These are phyloP conservation scores for Geoglossum glabrum DNA, from an alignment of 495 filamentous ascomycete genomes.

Conservation along the genomic window DNA sequence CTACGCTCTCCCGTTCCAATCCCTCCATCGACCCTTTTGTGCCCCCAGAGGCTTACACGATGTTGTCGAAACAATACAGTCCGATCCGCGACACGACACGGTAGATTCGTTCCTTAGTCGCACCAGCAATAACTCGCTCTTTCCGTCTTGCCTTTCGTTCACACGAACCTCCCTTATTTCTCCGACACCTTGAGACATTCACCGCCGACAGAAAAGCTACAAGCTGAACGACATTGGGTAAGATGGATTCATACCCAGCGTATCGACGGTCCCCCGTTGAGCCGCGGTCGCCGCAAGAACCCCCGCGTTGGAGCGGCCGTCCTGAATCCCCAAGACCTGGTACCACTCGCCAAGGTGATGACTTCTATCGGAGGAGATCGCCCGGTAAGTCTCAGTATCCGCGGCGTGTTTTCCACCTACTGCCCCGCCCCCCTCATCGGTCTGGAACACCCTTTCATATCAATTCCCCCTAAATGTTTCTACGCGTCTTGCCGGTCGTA, in stretches of 20 bases:
- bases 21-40: background rate
- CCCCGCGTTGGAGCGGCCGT: background rate
- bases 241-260: background rate
- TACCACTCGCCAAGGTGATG: slow-evolving; percentile 6
- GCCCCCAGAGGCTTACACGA: background rate
- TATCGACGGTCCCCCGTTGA: background rate
- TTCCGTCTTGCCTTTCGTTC: background rate
- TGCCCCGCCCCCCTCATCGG: background rate
- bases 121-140: background rate
- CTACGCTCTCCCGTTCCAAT: background rate
- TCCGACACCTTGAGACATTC: background rate
- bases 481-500: background rate
- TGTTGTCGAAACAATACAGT: background rate
- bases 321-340: background rate
- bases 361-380: slow-evolving; percentile 16
- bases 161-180: background rate
- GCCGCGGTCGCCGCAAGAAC: background rate
- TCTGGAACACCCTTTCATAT: background rate
- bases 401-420: too few species aligned
- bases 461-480: background rate
- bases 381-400: background rate
- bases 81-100: background rate
- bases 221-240: background rate
- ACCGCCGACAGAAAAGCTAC: background rate
- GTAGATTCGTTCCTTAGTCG: background rate